Evolutionary conservation across 2,329 filamentous ascomycete species (phyloP).

Genomic region (Didymella pinodella): DNA sequence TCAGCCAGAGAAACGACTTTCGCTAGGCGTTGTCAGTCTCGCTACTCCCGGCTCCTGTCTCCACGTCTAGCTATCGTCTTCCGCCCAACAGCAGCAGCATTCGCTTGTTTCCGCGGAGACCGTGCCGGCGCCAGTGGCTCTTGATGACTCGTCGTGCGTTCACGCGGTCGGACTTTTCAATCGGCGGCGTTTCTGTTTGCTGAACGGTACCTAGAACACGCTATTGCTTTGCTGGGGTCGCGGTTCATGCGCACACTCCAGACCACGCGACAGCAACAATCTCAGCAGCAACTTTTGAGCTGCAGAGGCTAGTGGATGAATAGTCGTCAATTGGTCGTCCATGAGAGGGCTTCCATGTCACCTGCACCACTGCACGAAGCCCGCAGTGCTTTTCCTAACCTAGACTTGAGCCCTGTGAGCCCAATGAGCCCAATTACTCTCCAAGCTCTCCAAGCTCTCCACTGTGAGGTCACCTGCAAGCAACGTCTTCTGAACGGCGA

Average conservation of each 20-base stretch:
- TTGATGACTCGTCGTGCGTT: constrained; percentile 10
- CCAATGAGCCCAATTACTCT: no score
- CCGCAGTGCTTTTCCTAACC: background rate
- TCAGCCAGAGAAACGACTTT: constrained; percentile 23
- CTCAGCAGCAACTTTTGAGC: background rate
- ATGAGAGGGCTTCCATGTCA: background rate
- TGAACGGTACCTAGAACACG: constrained; percentile 5
- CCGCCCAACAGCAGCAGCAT: constrained; percentile 11
- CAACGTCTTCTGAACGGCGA: background rate
- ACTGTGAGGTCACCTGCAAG: background rate
- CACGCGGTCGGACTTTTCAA: constrained; percentile 10
- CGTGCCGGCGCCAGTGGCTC: constrained; percentile 8
- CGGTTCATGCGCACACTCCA: constrained; percentile 7
- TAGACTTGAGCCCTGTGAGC: background rate
- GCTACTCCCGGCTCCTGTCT: constrained; percentile 16
- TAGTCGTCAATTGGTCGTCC: background rate
- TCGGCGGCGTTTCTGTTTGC: constrained; percentile 1
- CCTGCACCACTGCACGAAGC: background rate
- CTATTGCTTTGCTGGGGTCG: constrained; percentile 6
- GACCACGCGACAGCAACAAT: constrained; percentile 3
- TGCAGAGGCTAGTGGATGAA: background rate
- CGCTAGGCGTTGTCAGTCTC: constrained; percentile 18
- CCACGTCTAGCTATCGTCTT: constrained; percentile 11
- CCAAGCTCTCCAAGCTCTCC: background rate
- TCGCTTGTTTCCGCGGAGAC: constrained; percentile 16